Percentiles rank a stretch among this genome's conserved stretches.
These are phyloP conservation scores for Monilinia vaccinii-corymbosi DNA, from an alignment of 2,329 filamentous ascomycete genomes.

Conservation along the genomic window DNA sequence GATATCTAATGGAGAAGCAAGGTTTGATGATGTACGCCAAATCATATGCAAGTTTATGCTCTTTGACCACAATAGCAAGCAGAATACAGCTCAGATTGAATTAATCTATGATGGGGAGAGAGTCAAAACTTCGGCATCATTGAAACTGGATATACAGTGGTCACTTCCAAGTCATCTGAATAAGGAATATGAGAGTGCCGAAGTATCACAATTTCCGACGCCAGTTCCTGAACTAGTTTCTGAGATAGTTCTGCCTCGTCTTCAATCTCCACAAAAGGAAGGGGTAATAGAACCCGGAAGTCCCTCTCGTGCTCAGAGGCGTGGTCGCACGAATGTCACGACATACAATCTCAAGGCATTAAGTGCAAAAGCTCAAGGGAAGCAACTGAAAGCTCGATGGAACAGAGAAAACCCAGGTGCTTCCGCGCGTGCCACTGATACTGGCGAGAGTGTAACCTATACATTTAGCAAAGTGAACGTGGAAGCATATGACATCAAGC, in stretches of 20 bases:
- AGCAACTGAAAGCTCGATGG: slow-evolving; percentile 38
- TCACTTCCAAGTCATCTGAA: slow-evolving; percentile 17
- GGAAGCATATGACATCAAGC: slow-evolving; percentile 16
- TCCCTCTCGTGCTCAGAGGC: slow-evolving; percentile 19
- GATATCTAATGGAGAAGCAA: neutral
- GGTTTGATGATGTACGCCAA: neutral
- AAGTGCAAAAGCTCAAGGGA: slow-evolving; percentile 48
- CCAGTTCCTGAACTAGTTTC: neutral
- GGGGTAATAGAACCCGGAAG: slow-evolving; percentile 12
- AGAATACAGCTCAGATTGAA: neutral
- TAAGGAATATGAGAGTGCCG: neutral
- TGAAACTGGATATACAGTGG: slow-evolving; percentile 19
- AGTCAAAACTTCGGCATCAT: slow-evolving; percentile 2
- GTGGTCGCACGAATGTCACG: slow-evolving; percentile 24
- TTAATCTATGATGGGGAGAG: slow-evolving; percentile 8
- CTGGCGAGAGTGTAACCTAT: slow-evolving; percentile 22
- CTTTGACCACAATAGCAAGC: slow-evolving; percentile 2
- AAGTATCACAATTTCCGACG: neutral
- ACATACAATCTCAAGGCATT: slow-evolving; percentile 51
- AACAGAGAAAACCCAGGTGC: slow-evolving; percentile 25
- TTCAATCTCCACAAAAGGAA: slow-evolving; percentile 9
- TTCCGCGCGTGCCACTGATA: slow-evolving; percentile 15
- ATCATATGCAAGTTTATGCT: neutral
- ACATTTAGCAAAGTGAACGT: slow-evolving; percentile 20
- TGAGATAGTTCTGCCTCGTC: neutral